Base-by-base conservation (phyloP, 2,329 filamentous ascomycete species). In the Lanzia echinophila region DNA sequence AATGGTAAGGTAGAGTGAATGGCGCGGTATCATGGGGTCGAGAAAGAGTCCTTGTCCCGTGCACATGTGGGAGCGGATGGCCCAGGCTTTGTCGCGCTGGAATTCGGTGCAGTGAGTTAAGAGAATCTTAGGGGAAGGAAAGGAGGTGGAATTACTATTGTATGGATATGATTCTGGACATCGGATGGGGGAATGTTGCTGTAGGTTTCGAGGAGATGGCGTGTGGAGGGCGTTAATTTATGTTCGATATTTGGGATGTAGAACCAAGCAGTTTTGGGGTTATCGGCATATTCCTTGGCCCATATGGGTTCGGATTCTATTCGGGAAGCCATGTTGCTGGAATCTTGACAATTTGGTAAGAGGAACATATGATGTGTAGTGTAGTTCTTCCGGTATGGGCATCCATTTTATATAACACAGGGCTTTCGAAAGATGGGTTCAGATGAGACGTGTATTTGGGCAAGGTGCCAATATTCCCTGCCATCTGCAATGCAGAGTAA, bases 21-120 rank as follows among this genome's bases (percentile, higher is more conserved):
- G 50, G 5, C 17, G 42, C 22, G 17, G 32, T 15, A 62, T 52
- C 5, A 24, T 42, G 12, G 58, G 47, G n/a, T 54, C 34, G 31
- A 61, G 53, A 41, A 61, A 62, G 20, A 56, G 47, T 46, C 56
- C 60, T 5, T 53, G 22, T 10, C 57, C 56, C 8, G 58, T 62
- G 45, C 58, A 63, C 11, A 50, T 44, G 17, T 56, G 51, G 24
- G 55, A 50, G 11, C 41, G 39, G 12, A 60, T 39, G 15, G 45
- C 34, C 50, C 54, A 59, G 19, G 50, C 56, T 45, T 52, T 47
- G 17, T 59, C 52, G 43, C 54, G 47, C 56, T 57, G 34, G 34
- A 50, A 8, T 4, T 4, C 33, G 8, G 3, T 22, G 2, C 6
- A 33, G 13, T 13, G 8, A 32, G 6, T 31, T 32, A n/a, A 24